These are phyloP conservation scores for Pseudogymnoascus sp. DNA, from an alignment of 2,329 filamentous ascomycete species.

Conservation along the genomic window DNA sequence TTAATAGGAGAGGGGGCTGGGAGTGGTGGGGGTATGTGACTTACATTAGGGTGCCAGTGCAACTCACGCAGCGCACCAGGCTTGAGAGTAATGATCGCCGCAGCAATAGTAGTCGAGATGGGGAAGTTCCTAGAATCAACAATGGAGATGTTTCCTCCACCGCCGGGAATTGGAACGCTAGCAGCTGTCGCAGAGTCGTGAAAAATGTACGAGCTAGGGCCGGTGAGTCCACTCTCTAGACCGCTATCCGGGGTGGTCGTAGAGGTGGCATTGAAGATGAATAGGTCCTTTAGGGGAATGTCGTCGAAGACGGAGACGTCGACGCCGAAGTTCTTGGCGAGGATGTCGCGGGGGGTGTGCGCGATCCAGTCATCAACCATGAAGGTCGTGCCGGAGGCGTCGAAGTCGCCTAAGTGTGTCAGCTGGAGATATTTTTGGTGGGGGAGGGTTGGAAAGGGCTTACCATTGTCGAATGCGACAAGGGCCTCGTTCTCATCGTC, in stretches of 20 bases:
- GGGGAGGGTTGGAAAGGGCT: neutral
- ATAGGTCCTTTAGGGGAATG: conserved; percentile 49
- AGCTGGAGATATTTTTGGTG: neutral
- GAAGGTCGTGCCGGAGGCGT: conserved; percentile 58
- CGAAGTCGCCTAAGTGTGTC: conserved; percentile 41
- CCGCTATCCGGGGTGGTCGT: conserved; percentile 38
- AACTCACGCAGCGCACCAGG: conserved; percentile 55
- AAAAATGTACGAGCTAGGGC: conserved; percentile 55
- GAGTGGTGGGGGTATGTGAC: conserved; percentile 20
- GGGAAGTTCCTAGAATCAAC: conserved; percentile 62
- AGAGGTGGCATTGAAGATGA: conserved; percentile 51
- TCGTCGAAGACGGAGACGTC: conserved; percentile 49
- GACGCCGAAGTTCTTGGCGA: conserved; percentile 63
- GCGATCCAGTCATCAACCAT: conserved; percentile 62
- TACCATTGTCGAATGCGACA: conserved; percentile 55
- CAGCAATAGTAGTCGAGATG: conserved; percentile 55
- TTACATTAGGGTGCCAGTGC: conserved; percentile 61
- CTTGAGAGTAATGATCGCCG: conserved; percentile 54
- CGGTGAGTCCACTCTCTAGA: conserved; percentile 40
- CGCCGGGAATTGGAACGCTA: conserved; percentile 41
- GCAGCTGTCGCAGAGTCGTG: conserved; percentile 41
- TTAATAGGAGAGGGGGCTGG: neutral
- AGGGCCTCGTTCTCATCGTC: conserved; percentile 60
- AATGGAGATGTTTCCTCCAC: conserved; percentile 53
- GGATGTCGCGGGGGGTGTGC: conserved; percentile 53